A percentile compares a stretch with the other conserved stretches of the same genome.
Evolutionary conservation across 768 basidiomycete species (phyloP).

Genomic region (Termitomyces heimii): DNA sequence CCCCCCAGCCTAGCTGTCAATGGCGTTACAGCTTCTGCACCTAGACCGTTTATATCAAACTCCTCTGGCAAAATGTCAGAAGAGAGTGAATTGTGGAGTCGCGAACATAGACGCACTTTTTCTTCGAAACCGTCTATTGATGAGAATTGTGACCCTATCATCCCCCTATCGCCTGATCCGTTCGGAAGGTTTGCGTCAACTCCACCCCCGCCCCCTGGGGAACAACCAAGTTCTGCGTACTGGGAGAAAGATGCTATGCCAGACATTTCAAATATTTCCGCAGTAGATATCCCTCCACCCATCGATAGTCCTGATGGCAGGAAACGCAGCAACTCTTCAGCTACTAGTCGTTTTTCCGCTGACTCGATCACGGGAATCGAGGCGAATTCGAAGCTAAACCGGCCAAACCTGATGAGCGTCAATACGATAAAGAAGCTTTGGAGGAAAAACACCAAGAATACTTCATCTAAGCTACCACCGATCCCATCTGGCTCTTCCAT

Average conservation of each 20-base stretch:
- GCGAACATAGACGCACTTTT: conserved; percentile 31
- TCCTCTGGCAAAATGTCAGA: conserved; percentile 26
- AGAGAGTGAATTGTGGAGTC: conserved; percentile 43
- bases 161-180: conserved; percentile 82
- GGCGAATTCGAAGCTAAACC: conserved; percentile 25
- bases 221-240: conserved; percentile 28
- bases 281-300: conserved; percentile 7
- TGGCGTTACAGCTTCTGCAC: conserved; percentile 58
- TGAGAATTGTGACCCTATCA: conserved; percentile 42
- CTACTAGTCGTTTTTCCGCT: conserved; percentile 68
- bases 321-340: conserved; percentile 15
- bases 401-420: conserved; percentile 62
- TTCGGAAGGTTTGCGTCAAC: conserved; percentile 68
- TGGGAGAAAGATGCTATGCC: conserved; percentile 32
- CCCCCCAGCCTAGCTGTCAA: conserved; percentile 64
- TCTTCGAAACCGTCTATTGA: conserved; percentile 11
- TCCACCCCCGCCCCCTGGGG: conserved; percentile 17
- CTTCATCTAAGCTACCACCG: conserved; percentile 40
- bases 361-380: conserved; percentile 54
- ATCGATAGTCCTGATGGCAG: conserved; percentile 11
- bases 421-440: conserved; percentile 72
- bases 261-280: conserved; percentile 6
- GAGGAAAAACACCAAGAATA: conserved; percentile 64
- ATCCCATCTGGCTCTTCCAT: conserved; percentile 26
- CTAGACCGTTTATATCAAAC: conserved; percentile 34